Evolutionary conservation across 140 eudicot genomes (phyloP).

Genomic region (Ambrosia hybrid): DNA sequence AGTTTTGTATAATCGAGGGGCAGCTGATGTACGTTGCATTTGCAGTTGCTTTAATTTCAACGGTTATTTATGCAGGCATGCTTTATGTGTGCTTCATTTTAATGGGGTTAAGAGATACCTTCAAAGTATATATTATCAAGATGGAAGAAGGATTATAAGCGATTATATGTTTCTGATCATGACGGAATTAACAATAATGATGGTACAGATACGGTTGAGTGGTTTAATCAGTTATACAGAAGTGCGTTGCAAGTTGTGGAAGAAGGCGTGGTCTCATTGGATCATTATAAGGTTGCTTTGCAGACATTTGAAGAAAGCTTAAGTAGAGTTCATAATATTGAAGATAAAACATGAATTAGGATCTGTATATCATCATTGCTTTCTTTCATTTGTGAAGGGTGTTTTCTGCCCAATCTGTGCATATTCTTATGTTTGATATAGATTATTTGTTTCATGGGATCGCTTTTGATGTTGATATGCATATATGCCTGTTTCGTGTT

Average conservation of each 20-base stretch:
- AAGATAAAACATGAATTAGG: slow-evolving; percentile 43
- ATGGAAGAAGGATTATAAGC: slow-evolving; percentile 78
- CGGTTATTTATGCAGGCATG: slow-evolving; percentile 83
- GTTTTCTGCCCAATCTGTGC: slow-evolving; percentile 16
- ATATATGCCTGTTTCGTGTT: not conserved
- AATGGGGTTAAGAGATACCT: slow-evolving; percentile 83
- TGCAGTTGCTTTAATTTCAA: slow-evolving; percentile 90
- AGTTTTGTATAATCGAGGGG: slow-evolving; percentile 71
- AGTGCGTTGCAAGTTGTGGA: slow-evolving; percentile 87
- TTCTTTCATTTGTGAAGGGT: slow-evolving; percentile 18
- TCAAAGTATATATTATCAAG: slow-evolving; percentile 62
- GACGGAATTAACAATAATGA: slow-evolving; percentile 33
- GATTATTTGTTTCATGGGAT: not conserved
- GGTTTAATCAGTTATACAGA: slow-evolving; percentile 62
- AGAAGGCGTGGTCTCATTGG: slow-evolving; percentile 74
- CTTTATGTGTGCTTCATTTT: slow-evolving; percentile 76
- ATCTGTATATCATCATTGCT: slow-evolving; percentile 4
- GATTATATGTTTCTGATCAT: slow-evolving; percentile 42
- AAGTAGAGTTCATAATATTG: slow-evolving; percentile 64
- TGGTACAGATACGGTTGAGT: slow-evolving; percentile 39
- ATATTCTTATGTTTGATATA: slow-evolving; percentile 20
- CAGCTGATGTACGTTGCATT: slow-evolving; percentile 82
- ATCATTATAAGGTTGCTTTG: slow-evolving; percentile 78
- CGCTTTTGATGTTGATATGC: not conserved
- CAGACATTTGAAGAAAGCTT: slow-evolving; percentile 68